Conservation (phyloP, 257 asterid genomes). For the Nemophila menziesii region DNA sequence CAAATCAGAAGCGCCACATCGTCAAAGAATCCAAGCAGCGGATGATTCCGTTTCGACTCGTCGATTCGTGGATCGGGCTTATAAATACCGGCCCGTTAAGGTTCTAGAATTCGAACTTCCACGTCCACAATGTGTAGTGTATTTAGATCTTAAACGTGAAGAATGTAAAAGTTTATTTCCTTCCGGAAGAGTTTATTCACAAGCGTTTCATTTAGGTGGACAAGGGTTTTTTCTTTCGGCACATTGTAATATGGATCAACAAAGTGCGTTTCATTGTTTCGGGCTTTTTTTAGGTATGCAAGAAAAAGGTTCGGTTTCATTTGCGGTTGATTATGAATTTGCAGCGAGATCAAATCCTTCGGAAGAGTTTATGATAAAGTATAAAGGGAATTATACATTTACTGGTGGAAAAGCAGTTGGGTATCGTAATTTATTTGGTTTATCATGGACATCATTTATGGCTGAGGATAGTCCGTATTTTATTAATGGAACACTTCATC, state of each 20-base stretch:
- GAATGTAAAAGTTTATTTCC: constrained; percentile 65
- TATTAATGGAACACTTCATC: constrained; percentile 60
- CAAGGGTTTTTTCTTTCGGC: constrained; percentile 89
- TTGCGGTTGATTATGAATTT: constrained; percentile 79
- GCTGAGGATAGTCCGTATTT: constrained; percentile 74
- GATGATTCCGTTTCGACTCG: constrained; percentile 50
- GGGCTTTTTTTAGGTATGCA: constrained; percentile 95
- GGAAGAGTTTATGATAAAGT: constrained; percentile 65
- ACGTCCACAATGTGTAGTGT: constrained; percentile 77
- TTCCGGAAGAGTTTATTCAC: constrained; percentile 78
- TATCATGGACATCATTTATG: constrained; percentile 67
- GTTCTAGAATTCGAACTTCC: constrained; percentile 76
- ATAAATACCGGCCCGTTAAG: constrained; percentile 82
- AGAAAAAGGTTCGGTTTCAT: constrained; percentile 72
- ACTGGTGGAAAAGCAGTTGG: constrained; percentile 94
- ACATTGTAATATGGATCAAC: constrained; percentile 94
- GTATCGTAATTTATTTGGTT: constrained; percentile 62
- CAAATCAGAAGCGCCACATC: constrained; percentile 79
- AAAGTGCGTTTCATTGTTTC: constrained; percentile 70
- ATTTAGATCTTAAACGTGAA: constrained; percentile 73
- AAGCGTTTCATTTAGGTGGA: constrained; percentile 88
- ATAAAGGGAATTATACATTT: constrained; percentile 75
- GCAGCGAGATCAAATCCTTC: constrained; percentile 75
- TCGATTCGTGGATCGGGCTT: constrained; percentile 64
- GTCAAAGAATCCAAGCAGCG: constrained; percentile 52